phyloP scores from a whole-genome alignment of 2,329 filamentous ascomycete genomes.

The Plenodomus biglobosus region DNA sequence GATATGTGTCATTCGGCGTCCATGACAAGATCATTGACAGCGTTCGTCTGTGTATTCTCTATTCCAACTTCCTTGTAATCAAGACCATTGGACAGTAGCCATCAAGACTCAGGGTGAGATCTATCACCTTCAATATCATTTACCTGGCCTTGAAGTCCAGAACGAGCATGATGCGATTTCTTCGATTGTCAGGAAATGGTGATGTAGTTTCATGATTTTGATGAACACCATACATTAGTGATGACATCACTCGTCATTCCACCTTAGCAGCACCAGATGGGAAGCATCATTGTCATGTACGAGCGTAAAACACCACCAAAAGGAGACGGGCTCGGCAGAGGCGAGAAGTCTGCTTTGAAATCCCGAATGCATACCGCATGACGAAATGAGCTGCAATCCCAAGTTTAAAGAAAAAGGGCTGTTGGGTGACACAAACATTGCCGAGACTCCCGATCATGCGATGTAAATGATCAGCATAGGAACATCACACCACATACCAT shows the following conservation, averaged over 20 bases:
- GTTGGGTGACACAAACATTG: not conserved
- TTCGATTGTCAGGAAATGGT: no score
- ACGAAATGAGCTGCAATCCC: conserved; percentile 5
- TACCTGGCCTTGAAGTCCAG: no score
- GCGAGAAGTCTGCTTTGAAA: not conserved
- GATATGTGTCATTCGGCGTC: no score
- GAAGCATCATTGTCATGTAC: not conserved
- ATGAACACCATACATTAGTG: not conserved
- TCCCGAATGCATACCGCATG: conserved; percentile 7
- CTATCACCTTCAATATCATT: no score
- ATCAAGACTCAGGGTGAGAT: not conserved
- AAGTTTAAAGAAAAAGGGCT: not conserved
- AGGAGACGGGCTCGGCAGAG: not conserved
- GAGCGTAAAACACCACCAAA: not conserved
- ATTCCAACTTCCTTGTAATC: not conserved
- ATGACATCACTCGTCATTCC: not conserved
- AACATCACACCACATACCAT: not conserved
- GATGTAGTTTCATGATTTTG: no score
- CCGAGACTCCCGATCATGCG: conserved; percentile 26
- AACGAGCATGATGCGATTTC: no score
- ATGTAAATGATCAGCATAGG: conserved; percentile 1
- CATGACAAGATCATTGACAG: not conserved
- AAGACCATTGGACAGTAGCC: not conserved
- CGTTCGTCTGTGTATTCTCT: not conserved
- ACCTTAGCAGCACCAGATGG: not conserved